Evolutionary conservation across 169 alveolate genomes (phyloP).

Genomic region (Eimeria praecox): DNA sequence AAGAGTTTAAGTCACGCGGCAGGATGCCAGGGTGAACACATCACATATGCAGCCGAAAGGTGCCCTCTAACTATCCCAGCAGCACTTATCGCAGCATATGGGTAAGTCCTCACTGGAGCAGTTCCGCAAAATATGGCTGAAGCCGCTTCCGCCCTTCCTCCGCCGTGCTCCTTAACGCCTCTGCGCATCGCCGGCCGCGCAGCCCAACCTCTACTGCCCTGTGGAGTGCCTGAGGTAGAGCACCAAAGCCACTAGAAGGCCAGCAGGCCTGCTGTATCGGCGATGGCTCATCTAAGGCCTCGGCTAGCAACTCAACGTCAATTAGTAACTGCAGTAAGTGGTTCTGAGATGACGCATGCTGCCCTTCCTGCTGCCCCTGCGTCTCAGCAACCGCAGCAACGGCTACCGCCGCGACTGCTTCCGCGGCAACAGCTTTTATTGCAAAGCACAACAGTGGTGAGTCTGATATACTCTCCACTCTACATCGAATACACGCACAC

Average conservation of each 20-base stretch:
- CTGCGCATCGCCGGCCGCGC: slow-evolving; percentile 40
- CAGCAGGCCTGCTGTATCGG: not conserved
- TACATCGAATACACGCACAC: not conserved
- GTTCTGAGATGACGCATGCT: not conserved
- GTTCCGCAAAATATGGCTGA: not conserved
- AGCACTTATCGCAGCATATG: not conserved
- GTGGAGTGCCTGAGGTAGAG: slow-evolving; percentile 14
- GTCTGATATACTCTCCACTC: slow-evolving; percentile 30
- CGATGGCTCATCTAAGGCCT: slow-evolving; percentile 35
- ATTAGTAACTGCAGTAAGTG: slow-evolving; percentile 47
- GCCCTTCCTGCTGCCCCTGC: not conserved
- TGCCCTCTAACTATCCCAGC: not conserved
- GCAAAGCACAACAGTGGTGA: slow-evolving; percentile 25
- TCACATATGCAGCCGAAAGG: not conserved
- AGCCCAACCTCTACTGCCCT: slow-evolving; percentile 23
- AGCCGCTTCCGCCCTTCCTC: slow-evolving; percentile 49
- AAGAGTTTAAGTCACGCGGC: not conserved
- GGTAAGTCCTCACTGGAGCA: slow-evolving; percentile 13
- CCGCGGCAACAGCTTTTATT: slow-evolving; percentile 31
- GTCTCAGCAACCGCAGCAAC: slow-evolving; percentile 26
- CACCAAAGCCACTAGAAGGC: not conserved
- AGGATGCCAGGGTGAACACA: not conserved
- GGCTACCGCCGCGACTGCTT: slow-evolving; percentile 39
- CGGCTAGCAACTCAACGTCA: slow-evolving; percentile 44
- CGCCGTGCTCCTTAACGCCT: not conserved